Evolutionary conservation across 345 rosid species (phyloP).

Genomic region (Pistacia vera): DNA sequence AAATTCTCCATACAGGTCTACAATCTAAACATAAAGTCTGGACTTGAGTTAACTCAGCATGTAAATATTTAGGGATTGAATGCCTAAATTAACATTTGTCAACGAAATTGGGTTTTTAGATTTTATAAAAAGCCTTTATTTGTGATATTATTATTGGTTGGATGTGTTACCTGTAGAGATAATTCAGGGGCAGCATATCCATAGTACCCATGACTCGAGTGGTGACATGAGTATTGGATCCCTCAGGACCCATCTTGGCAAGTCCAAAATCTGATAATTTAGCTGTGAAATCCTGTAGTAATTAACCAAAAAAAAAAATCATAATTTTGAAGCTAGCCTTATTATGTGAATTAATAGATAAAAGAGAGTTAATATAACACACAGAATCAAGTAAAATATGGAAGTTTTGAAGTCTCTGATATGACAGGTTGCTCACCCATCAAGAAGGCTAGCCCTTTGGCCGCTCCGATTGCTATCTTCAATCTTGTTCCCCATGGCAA

Average conservation of each 20-base stretch:
- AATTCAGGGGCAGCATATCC: slow-evolving; percentile 97
- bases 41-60: too few species aligned
- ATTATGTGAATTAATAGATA: not conserved
- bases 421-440: slow-evolving; percentile 81
- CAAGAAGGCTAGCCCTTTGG: slow-evolving; percentile 87
- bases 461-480: slow-evolving; percentile 86
- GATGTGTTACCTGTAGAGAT: slow-evolving; percentile 67
- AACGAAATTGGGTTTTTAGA: too few species aligned
- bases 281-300: slow-evolving; percentile 71
- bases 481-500: slow-evolving; percentile 88
- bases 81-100: too few species aligned
- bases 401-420: slow-evolving; percentile 93
- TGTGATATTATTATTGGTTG: too few species aligned
- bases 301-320: not conserved
- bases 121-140: too few species aligned
- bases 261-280: slow-evolving; percentile 93
- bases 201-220: slow-evolving; percentile 98
- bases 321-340: not conserved
- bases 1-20: too few species aligned
- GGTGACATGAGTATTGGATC: slow-evolving; percentile 87
- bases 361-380: slow-evolving; percentile 3
- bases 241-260: slow-evolving; percentile 95
- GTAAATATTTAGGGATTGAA: too few species aligned
- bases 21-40: too few species aligned
- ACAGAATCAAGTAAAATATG: slow-evolving; percentile 83